Percentiles rank a stretch among this genome's conserved stretches.
These are phyloP conservation scores for Phytomonas sp. DNA, from an alignment of 208 protist genomes.

Conservation along the genomic window DNA sequence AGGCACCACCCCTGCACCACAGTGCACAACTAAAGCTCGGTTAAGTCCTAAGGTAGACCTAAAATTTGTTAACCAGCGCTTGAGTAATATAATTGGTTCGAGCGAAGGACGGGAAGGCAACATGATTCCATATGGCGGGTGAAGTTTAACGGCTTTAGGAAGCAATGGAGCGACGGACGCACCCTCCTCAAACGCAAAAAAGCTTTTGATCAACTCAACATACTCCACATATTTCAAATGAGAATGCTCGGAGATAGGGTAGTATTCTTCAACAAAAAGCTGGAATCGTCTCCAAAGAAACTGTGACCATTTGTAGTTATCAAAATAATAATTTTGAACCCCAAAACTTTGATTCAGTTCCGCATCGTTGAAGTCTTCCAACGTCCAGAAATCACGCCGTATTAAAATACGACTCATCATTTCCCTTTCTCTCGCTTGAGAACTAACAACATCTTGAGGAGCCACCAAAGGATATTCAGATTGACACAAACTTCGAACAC, in stretches of 20 bases:
- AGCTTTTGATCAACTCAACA: slow-evolving; percentile 65
- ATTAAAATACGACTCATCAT: slow-evolving; percentile 62
- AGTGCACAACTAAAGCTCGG: slow-evolving; percentile 54
- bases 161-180: slow-evolving; percentile 33
- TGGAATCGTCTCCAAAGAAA: slow-evolving; percentile 83
- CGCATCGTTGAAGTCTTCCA: slow-evolving; percentile 84
- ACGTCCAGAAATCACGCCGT: slow-evolving; percentile 75
- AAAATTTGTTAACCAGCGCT: slow-evolving; percentile 68
- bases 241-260: slow-evolving; percentile 67
- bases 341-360: slow-evolving; percentile 85
- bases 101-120: slow-evolving; percentile 41
- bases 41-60: slow-evolving; percentile 49
- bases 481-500: slow-evolving; percentile 31
- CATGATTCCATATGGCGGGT: slow-evolving; percentile 62
- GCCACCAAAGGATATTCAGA: slow-evolving; percentile 60
- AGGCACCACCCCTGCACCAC: slow-evolving; percentile 38
- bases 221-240: slow-evolving; percentile 77
- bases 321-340: slow-evolving; percentile 85
- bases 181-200: slow-evolving; percentile 74
- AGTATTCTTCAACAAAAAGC: slow-evolving; percentile 79
- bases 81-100: slow-evolving; percentile 66
- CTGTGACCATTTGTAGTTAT: slow-evolving; percentile 89
- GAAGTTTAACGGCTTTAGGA: slow-evolving; percentile 35
- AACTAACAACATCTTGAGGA: slow-evolving; percentile 37
- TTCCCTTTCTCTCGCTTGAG: slow-evolving; percentile 41